Conservation (phyloP, 208 protist species). For the Leishmania amazonensis region DNA sequence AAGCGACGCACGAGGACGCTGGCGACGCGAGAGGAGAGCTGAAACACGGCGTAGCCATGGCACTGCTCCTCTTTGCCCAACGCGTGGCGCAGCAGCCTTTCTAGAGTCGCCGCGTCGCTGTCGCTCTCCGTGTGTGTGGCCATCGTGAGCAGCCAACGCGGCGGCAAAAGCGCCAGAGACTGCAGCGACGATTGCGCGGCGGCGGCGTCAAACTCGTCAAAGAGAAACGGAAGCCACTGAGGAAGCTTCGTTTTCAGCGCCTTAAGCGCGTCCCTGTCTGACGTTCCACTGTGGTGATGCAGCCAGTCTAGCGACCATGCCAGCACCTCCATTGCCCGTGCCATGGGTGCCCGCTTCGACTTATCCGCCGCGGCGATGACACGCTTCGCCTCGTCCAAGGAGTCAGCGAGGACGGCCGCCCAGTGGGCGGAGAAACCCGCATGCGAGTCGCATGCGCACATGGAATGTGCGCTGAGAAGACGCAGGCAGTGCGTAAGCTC, state of each 20-base stretch:
- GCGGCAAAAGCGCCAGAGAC: slow-evolving; percentile 13
- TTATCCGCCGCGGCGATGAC: slow-evolving; percentile 17
- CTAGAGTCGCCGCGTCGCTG: slow-evolving; percentile 8
- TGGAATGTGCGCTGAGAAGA: slow-evolving; percentile 17
- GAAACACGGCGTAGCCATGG: slow-evolving; percentile 18
- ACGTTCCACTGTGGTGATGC: not conserved
- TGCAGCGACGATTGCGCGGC: not conserved
- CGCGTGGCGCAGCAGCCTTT: slow-evolving; percentile 18
- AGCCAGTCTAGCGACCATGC: slow-evolving; percentile 29
- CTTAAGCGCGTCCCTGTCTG: not conserved
- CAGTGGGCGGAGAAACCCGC: not conserved
- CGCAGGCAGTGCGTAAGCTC: slow-evolving; percentile 10
- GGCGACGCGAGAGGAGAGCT: slow-evolving; percentile 24
- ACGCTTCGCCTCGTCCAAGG: slow-evolving; percentile 13
- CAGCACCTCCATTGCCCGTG: slow-evolving; percentile 22
- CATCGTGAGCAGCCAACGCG: slow-evolving; percentile 17
- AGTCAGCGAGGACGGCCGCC: not conserved
- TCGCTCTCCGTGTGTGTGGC: slow-evolving; percentile 2
- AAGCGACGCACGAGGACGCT: slow-evolving; percentile 16
- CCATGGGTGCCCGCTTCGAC: slow-evolving; percentile 11
- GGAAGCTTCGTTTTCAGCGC: slow-evolving; percentile 11
- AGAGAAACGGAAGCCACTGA: slow-evolving; percentile 24
- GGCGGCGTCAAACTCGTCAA: slow-evolving; percentile 10
- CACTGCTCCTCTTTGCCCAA: slow-evolving; percentile 1
- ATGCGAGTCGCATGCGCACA: not conserved